Conservation (phyloP, 2,329 filamentous ascomycete species). For the Simplicillium sp. region DNA sequence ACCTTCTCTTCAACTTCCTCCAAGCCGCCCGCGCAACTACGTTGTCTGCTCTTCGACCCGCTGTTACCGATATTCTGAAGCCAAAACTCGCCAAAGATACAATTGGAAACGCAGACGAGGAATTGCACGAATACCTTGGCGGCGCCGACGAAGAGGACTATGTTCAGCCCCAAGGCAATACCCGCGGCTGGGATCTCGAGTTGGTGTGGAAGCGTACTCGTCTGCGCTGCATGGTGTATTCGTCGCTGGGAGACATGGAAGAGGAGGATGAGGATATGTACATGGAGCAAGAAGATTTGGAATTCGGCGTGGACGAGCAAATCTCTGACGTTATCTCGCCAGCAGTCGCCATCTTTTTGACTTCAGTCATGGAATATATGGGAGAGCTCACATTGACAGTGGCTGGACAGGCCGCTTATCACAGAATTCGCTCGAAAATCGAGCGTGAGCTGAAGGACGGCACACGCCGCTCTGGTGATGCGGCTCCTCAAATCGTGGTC, state of each 20-base stretch:
- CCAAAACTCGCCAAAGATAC: conserved; percentile 80
- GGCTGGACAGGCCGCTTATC: conserved; percentile 74
- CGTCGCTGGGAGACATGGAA: conserved; percentile 89
- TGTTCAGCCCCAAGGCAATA: conserved; percentile 40
- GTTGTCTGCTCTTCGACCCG: conserved; percentile 65
- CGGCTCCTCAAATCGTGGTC: conserved; percentile 64
- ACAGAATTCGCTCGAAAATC: conserved; percentile 50
- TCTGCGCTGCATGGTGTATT: conserved; percentile 96
- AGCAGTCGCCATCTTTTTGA: conserved; percentile 89
- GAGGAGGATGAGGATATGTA: conserved; percentile 93
- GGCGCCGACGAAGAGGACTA: conserved; percentile 68
- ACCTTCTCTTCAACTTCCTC: conserved; percentile 87
- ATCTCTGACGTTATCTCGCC: conserved; percentile 69
- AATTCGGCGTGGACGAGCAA: conserved; percentile 45
- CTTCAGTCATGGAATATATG: conserved; percentile 87
- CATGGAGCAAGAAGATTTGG: conserved; percentile 70
- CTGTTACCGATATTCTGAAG: conserved; percentile 80
- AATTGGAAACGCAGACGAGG: conserved; percentile 73
- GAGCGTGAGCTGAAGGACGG: conserved; percentile 50
- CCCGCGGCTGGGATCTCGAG: conserved; percentile 76
- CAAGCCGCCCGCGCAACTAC: conserved; percentile 68
- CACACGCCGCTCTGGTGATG: conserved; percentile 31
- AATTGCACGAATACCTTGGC: conserved; percentile 79
- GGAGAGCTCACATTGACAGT: conserved; percentile 86
- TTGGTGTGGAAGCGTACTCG: conserved; percentile 89